Evolutionary conservation across 805 yeast species (phyloP).

Genomic region (Starmerella etchellsii): DNA sequence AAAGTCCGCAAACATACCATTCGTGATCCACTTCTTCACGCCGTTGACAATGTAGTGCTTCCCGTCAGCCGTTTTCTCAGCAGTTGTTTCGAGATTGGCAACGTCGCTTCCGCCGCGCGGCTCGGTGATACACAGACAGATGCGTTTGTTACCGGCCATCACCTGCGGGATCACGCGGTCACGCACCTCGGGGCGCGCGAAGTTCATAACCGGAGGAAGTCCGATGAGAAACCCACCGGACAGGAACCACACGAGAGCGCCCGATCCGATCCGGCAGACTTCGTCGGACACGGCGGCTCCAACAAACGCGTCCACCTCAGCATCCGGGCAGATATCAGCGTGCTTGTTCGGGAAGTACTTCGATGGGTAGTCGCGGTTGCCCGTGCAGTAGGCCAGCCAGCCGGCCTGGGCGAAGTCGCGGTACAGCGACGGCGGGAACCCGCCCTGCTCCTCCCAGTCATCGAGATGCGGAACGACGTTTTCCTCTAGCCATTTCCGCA

Average conservation of each 20-base stretch:
- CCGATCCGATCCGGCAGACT: constrained; percentile 32
- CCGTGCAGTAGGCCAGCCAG: constrained; percentile 28
- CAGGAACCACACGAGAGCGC: constrained; percentile 32
- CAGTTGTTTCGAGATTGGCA: constrained; percentile 32
- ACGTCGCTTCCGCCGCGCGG: constrained; percentile 36
- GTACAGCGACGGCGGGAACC: constrained; percentile 25
- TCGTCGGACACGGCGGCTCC: constrained; percentile 30
- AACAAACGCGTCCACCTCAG: constrained; percentile 30
- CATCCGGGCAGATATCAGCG: constrained; percentile 24
- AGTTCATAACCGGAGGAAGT: constrained; percentile 31
- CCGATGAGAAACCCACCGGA: constrained; percentile 34
- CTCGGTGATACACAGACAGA: constrained; percentile 34
- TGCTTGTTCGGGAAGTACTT: constrained; percentile 25
- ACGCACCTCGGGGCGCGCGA: constrained; percentile 23
- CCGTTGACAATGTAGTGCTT: constrained; percentile 33
- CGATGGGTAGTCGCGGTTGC: constrained; percentile 25
- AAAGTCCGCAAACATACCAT: constrained; percentile 34
- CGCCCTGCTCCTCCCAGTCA: constrained; percentile 33
- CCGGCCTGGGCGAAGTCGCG: constrained; percentile 30
- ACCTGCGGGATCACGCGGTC: constrained; percentile 30
- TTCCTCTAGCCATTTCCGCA: constrained; percentile 31
- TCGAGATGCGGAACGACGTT: constrained; percentile 30
- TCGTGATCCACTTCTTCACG: constrained; percentile 36
- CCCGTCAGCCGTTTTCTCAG: constrained; percentile 32
- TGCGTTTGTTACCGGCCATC: constrained; percentile 30